These are phyloP conservation scores for Diaporthe batatas DNA, from an alignment of 2,329 filamentous ascomycete species.

Conservation along the genomic window DNA sequence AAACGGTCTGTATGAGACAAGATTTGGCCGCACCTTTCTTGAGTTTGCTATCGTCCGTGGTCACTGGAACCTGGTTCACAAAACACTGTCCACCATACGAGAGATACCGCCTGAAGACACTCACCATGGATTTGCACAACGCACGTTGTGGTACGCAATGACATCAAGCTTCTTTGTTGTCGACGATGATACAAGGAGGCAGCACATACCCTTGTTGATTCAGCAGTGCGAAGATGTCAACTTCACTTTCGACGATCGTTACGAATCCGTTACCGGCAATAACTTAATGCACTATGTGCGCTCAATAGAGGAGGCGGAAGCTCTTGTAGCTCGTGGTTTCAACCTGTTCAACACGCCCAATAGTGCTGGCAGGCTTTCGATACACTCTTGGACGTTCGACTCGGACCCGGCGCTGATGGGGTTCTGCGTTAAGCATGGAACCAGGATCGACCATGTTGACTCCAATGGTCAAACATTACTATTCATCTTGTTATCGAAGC, in stretches of 20 bases:
- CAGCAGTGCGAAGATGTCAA: background rate
- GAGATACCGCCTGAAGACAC: background rate
- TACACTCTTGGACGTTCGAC: background rate
- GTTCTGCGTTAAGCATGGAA: background rate
- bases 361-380: background rate
- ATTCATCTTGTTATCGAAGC: background rate
- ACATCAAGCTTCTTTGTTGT: background rate
- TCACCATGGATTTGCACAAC: background rate
- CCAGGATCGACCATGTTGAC: background rate
- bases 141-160: background rate
- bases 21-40: background rate
- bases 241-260: background rate
- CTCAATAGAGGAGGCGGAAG: background rate
- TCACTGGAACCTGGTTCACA: slow-evolving; percentile 4
- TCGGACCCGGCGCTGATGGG: background rate
- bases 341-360: slow-evolving; percentile 1
- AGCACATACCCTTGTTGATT: background rate
- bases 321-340: background rate
- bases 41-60: background rate
- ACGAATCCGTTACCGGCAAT: background rate
- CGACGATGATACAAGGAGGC: background rate
- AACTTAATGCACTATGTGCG: background rate
- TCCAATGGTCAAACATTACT: background rate
- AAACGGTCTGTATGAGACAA: too few species aligned
- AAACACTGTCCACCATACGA: background rate